Conservation (phyloP, 805 yeast species). For the Candida qinlingensis region DNA sequence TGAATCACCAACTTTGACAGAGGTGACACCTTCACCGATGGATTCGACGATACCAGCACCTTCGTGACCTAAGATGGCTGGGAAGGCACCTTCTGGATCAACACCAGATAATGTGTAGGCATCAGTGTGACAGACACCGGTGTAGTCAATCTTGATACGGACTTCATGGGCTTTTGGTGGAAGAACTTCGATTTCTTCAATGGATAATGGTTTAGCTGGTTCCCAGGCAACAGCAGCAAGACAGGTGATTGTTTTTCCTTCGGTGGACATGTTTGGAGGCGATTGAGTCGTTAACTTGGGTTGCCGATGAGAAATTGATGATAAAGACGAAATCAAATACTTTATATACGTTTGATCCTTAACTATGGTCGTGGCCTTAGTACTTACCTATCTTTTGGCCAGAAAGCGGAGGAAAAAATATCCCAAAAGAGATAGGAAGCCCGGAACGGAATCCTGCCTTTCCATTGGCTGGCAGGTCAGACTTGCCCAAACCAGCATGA, state of each 20-base stretch:
- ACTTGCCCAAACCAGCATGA: no score
- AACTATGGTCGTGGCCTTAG: no score
- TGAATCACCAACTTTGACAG: conserved; percentile 87
- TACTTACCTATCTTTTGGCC: no score
- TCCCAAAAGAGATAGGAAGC: no score
- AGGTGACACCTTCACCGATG: conserved; percentile 89
- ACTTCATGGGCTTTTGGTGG: conserved; percentile 98
- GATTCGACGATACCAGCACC: conserved; percentile 97
- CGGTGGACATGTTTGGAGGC: conserved; percentile 8
- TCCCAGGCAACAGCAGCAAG: conserved; percentile 98
- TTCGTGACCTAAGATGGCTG: conserved; percentile 92
- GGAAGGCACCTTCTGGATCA: conserved; percentile 97
- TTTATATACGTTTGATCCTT: no score
- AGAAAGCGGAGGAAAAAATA: no score
- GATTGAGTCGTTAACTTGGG: not conserved
- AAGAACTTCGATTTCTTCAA: conserved; percentile 85
- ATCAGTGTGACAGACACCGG: conserved; percentile 98
- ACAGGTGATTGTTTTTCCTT: conserved; percentile 59
- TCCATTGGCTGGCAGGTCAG: no score
- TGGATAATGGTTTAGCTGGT: conserved; percentile 73
- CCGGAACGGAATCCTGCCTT: no score
- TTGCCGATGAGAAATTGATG: not conserved
- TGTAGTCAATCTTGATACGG: conserved; percentile 77
- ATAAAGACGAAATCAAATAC: no score
- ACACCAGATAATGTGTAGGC: conserved; percentile 92